Conservation (phyloP, 2,329 filamentous ascomycete species). For the Penicillium sp. region DNA sequence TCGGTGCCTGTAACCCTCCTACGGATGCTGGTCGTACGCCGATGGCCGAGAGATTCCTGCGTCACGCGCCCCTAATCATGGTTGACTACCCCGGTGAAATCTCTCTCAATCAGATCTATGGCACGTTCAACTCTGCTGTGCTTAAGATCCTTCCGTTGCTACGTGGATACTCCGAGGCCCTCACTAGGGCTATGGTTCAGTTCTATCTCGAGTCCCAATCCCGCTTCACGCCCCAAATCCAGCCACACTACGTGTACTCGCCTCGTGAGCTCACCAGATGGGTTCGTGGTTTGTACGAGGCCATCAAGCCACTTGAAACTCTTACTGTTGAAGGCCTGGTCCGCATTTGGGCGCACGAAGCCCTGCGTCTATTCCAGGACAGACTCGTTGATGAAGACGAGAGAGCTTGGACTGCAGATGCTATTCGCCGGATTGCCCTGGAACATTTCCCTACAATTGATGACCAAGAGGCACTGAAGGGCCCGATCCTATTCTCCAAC, state of each 20-base stretch:
- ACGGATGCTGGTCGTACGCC: slow-evolving; percentile 96
- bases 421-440: slow-evolving; percentile 78
- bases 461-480: slow-evolving; percentile 80
- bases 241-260: slow-evolving; percentile 98
- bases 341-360: slow-evolving; percentile 97
- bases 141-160: slow-evolving; percentile 94
- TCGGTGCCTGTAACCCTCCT: slow-evolving; percentile 96
- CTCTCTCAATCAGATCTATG: slow-evolving; percentile 95
- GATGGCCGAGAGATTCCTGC: slow-evolving; percentile 86
- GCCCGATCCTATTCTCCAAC: slow-evolving; percentile 96
- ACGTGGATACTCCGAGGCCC: slow-evolving; percentile 88
- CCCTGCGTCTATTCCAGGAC: slow-evolving; percentile 93
- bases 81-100: slow-evolving; percentile 97
- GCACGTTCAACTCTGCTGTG: slow-evolving; percentile 93
- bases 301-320: slow-evolving; percentile 85
- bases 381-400: slow-evolving; percentile 93
- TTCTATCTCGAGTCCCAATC: slow-evolving; percentile 94
- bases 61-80: slow-evolving; percentile 98
- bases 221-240: slow-evolving; percentile 91
- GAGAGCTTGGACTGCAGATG: slow-evolving; percentile 88
- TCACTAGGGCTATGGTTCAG: slow-evolving; percentile 96
- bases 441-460: slow-evolving; percentile 96
- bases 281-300: slow-evolving; percentile 96
- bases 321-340: slow-evolving; percentile 87
- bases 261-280: slow-evolving; percentile 96